phyloP scores from a whole-genome alignment of 2,329 filamentous ascomycete species.

The Geosmithia flava region DNA sequence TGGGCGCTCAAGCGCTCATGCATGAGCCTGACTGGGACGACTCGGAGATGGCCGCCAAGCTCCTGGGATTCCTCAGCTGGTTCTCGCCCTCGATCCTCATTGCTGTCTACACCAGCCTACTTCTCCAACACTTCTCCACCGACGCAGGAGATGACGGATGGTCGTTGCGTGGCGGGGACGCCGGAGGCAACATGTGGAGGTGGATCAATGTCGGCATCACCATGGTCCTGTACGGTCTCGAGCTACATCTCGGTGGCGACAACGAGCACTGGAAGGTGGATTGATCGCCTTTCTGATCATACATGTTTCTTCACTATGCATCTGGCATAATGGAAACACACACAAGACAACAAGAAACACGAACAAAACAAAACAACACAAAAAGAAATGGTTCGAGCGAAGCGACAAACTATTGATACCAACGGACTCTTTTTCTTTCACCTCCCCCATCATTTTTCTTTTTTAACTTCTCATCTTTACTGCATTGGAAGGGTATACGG shows the following conservation, averaged over 20 bases:
- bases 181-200: slow-evolving; percentile 74
- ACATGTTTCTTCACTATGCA: background rate
- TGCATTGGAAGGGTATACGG: background rate
- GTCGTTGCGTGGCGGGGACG: slow-evolving; percentile 71
- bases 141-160: slow-evolving; percentile 62
- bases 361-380: background rate
- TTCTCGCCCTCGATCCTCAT: slow-evolving; percentile 93
- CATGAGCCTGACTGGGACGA: slow-evolving; percentile 81
- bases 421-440: background rate
- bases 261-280: slow-evolving; percentile 94
- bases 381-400: background rate
- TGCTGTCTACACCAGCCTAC: slow-evolving; percentile 86
- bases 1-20: slow-evolving; percentile 69
- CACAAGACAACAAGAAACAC: too few species aligned
- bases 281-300: slow-evolving; percentile 21
- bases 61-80: slow-evolving; percentile 78
- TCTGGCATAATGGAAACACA: background rate
- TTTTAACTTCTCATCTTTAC: background rate
- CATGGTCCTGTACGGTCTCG: slow-evolving; percentile 81
- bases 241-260: slow-evolving; percentile 77
- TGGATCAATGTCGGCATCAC: slow-evolving; percentile 89
- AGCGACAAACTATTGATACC: background rate
- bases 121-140: slow-evolving; percentile 90
- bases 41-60: slow-evolving; percentile 64
- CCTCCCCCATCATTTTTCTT: background rate